Conservation (phyloP, 202 grass and related monocot species). For the Digitaria exilis region DNA sequence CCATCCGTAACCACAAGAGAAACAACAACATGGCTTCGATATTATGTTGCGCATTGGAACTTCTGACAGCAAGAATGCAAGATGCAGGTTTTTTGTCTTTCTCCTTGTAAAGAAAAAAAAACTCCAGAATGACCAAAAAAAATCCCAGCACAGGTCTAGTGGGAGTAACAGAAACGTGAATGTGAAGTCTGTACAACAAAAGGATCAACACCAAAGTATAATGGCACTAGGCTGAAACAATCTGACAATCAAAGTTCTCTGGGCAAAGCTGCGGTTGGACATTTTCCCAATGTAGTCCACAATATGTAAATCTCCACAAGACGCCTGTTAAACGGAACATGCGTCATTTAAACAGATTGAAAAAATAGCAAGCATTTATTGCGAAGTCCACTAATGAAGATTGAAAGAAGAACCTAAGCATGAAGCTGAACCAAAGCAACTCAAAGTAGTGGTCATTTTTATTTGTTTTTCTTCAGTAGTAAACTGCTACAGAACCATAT, state of each 20-base stretch:
- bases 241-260: conserved; percentile 38
- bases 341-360: conserved; percentile 6
- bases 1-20: no score
- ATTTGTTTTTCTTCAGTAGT: neutral
- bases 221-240: neutral
- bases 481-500: neutral
- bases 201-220: neutral
- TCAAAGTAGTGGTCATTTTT: neutral
- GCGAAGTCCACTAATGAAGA: neutral
- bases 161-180: neutral
- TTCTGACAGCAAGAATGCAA: conserved; percentile 15
- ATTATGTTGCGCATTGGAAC: neutral
- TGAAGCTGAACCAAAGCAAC: neutral
- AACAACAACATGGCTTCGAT: neutral
- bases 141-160: neutral
- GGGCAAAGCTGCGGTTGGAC: conserved; percentile 61
- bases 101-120: neutral
- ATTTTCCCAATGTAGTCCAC: conserved; percentile 95
- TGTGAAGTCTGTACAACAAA: neutral
- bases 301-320: conserved; percentile 93
- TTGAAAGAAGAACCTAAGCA: neutral
- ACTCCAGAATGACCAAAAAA: neutral
- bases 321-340: conserved; percentile 54
- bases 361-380: conserved; percentile 7
- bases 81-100: conserved; percentile 24